Percentiles rank a stretch among this genome's conserved stretches.
Conservation (phyloP, 1,284 basidiomycete species). For the Ceratobasidium sp. region DNA sequence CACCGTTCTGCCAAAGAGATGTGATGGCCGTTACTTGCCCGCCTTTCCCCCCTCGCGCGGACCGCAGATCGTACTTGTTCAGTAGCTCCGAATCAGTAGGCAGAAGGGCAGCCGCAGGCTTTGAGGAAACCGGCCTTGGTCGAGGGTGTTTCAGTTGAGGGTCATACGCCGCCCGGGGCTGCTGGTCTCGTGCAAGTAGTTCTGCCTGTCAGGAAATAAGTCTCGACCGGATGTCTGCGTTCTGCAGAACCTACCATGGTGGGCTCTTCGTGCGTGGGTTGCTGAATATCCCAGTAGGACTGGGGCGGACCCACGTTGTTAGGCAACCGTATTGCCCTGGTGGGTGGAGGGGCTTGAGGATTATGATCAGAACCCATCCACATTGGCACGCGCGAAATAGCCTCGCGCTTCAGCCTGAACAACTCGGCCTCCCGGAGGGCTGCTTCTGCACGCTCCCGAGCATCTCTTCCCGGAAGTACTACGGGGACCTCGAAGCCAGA, state of each 20-base stretch:
- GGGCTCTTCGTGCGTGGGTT: background rate
- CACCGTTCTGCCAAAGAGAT: slow-evolving; percentile 61
- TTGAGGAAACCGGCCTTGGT: slow-evolving; percentile 40
- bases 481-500: slow-evolving; percentile 27
- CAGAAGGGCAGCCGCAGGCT: slow-evolving; percentile 45
- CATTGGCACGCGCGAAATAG: slow-evolving; percentile 15
- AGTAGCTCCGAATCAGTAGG: slow-evolving; percentile 54
- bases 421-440: slow-evolving; percentile 25
- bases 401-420: slow-evolving; percentile 26
- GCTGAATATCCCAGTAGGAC: slow-evolving; percentile 23
- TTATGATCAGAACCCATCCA: background rate
- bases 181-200: slow-evolving; percentile 4
- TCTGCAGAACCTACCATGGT: slow-evolving; percentile 3
- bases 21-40: slow-evolving; percentile 77
- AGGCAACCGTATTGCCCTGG: slow-evolving; percentile 1
- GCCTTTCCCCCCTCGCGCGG: slow-evolving; percentile 77
- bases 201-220: slow-evolving; percentile 38
- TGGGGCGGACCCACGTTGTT: background rate
- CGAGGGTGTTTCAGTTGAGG: slow-evolving; percentile 41
- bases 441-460: slow-evolving; percentile 27
- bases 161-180: slow-evolving; percentile 1
- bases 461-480: slow-evolving; percentile 11
- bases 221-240: too few species aligned
- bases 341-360: slow-evolving; percentile 16
- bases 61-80: slow-evolving; percentile 72